A percentile compares a stretch with the other conserved stretches of the same genome.
phyloP scores from a whole-genome alignment of 495 filamentous ascomycete genomes.

The Sporormia fimetaria region DNA sequence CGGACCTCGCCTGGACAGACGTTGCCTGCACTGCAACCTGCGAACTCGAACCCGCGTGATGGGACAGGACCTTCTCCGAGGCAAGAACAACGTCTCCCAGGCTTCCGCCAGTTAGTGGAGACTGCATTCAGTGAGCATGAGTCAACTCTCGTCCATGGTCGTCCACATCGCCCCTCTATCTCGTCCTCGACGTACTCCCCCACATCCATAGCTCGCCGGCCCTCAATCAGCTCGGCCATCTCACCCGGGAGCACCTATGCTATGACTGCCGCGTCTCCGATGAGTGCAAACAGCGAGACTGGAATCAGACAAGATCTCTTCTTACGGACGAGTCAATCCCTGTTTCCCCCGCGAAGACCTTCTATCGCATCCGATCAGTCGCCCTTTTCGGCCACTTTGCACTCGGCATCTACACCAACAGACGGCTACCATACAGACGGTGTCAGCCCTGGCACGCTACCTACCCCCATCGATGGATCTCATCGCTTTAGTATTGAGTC shows the following conservation, averaged over 20 bases:
- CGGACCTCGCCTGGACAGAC: slow-evolving; percentile 23
- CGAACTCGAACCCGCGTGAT: slow-evolving; percentile 20
- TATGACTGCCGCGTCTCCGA: slow-evolving; percentile 25
- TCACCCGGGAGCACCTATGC: slow-evolving; percentile 22
- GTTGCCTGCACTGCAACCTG: slow-evolving; percentile 22
- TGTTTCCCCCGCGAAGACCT: slow-evolving; percentile 27
- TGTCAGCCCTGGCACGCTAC: slow-evolving; percentile 26
- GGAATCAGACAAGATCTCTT: slow-evolving; percentile 22
- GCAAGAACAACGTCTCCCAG: slow-evolving; percentile 16
- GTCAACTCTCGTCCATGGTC: slow-evolving; percentile 17
- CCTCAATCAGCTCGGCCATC: slow-evolving; percentile 16
- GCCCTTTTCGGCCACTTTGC: slow-evolving; percentile 21
- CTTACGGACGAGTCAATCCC: slow-evolving; percentile 16
- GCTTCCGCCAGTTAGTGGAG: slow-evolving; percentile 28
- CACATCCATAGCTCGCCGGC: slow-evolving; percentile 8
- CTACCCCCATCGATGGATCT: slow-evolving; percentile 23
- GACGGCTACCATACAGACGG: slow-evolving; percentile 30
- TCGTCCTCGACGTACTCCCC: slow-evolving; percentile 27
- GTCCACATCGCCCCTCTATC: slow-evolving; percentile 24
- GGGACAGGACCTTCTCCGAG: slow-evolving; percentile 19
- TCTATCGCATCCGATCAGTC: slow-evolving; percentile 27
- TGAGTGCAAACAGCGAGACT: slow-evolving; percentile 25
- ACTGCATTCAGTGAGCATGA: slow-evolving; percentile 24
- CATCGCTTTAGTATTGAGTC: slow-evolving; percentile 27
- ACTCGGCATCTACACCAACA: slow-evolving; percentile 26